These are phyloP conservation scores for Acacia pycnantha DNA, from an alignment of 331 rosid species.

Conservation along the genomic window DNA sequence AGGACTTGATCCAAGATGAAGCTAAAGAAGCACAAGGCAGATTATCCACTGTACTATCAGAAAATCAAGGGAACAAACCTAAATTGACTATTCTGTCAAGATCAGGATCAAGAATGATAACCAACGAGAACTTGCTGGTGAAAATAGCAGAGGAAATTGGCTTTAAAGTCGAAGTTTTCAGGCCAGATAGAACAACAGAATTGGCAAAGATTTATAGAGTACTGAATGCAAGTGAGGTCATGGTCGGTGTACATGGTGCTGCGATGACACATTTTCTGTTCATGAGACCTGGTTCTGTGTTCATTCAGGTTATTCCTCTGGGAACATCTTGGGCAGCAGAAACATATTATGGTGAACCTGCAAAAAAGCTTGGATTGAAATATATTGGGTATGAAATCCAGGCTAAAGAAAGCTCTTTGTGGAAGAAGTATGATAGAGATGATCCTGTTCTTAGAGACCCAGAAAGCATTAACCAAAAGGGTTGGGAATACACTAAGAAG, in stretches of 20 bases:
- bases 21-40: constrained; percentile 42
- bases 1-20: constrained; percentile 49
- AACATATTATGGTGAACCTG: constrained; percentile 79
- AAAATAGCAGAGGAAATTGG: constrained; percentile 64
- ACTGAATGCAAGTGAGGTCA: constrained; percentile 64
- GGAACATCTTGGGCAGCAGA: constrained; percentile 88
- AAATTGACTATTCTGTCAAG: constrained; percentile 64
- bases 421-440: constrained; percentile 35
- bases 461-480: constrained; percentile 51
- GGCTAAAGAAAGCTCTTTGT: constrained; percentile 68
- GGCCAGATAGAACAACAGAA: constrained; percentile 56
- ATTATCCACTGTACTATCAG: constrained; percentile 32
- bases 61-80: constrained; percentile 34
- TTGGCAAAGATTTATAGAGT: constrained; percentile 65
- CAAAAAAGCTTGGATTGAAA: constrained; percentile 71
- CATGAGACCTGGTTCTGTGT: constrained; percentile 60
- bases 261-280: constrained; percentile 90
- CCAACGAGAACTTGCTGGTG: constrained; percentile 64
- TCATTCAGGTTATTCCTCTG: constrained; percentile 80
- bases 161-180: constrained; percentile 57
- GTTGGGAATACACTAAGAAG: constrained; percentile 82
- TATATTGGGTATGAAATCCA: constrained; percentile 72
- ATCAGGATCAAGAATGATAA: constrained; percentile 67
- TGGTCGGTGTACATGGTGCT: constrained; percentile 94
- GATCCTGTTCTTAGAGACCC: constrained; percentile 69